These are phyloP conservation scores for Alternaria consortialis DNA, from an alignment of 2,329 filamentous ascomycete species.

Conservation along the genomic window DNA sequence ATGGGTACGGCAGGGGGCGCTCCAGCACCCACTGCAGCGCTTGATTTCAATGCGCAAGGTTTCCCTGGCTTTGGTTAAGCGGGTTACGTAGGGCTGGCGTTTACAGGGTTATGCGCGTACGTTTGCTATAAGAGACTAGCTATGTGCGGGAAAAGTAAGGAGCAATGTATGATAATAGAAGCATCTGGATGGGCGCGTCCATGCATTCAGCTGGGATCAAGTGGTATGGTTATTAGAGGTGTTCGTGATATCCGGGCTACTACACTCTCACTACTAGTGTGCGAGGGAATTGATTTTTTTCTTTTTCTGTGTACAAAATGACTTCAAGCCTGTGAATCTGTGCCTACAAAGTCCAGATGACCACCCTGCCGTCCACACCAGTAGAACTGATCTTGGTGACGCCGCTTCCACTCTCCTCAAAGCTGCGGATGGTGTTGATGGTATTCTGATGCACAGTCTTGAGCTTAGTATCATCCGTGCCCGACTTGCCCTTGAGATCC, in stretches of 20 bases:
- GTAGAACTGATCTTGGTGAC: slow-evolving; percentile 81
- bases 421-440: slow-evolving; percentile 83
- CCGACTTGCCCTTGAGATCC: slow-evolving; percentile 89
- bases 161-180: slow-evolving; percentile 7
- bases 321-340: neutral
- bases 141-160: neutral
- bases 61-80: slow-evolving; percentile 39
- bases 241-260: slow-evolving; percentile 15
- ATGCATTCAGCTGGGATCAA: neutral
- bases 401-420: slow-evolving; percentile 69
- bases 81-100: neutral
- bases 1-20: slow-evolving; percentile 3
- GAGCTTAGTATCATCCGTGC: slow-evolving; percentile 85
- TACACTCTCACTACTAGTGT: slow-evolving; percentile 23
- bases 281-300: slow-evolving; percentile 10
- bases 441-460: slow-evolving; percentile 98
- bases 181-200: neutral
- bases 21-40: slow-evolving; percentile 1
- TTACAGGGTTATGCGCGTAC: neutral
- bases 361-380: slow-evolving; percentile 59
- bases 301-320: neutral
- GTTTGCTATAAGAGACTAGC: neutral
- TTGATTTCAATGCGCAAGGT: slow-evolving; percentile 33
- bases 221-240: neutral
- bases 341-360: slow-evolving; percentile 57